Percentiles rank a stretch among this genome's conserved stretches.
Conservation (phyloP, 331 rosid species). For the Cydonia oblonga region DNA sequence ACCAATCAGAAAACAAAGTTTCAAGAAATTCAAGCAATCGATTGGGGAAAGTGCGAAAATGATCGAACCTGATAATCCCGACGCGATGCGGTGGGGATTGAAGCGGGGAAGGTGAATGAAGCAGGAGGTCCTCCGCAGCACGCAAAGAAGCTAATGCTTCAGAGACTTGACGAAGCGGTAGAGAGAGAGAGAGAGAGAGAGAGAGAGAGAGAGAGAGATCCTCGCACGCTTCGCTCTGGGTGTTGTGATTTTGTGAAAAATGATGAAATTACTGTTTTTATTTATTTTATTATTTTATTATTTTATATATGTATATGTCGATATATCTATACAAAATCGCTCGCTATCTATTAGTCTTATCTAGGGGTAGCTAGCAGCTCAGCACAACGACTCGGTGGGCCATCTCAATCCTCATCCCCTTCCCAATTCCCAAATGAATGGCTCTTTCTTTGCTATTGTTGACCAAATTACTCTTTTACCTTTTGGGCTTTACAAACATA, state of each 20-base stretch:
- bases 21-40: background rate
- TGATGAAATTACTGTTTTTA: background rate
- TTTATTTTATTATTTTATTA: background rate
- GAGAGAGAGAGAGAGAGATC: background rate
- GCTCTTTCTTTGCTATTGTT: background rate
- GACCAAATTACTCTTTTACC: background rate
- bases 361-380: background rate
- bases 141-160: background rate
- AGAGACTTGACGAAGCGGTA: background rate
- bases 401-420: constrained; percentile 12
- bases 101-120: background rate
- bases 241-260: background rate
- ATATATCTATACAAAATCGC: background rate
- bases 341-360: background rate
- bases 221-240: background rate
- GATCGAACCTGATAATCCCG: background rate
- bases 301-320: background rate
- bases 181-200: background rate
- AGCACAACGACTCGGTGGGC: constrained; percentile 10
- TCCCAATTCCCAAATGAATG: background rate
- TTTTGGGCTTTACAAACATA: background rate
- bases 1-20: background rate
- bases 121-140: background rate
- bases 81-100: background rate
- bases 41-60: background rate